Evolutionary conservation across 495 filamentous ascomycete genomes (phyloP), one percentile per base, ranked within the genome.

Genomic region (Talaromyces wortmannii): DNA sequence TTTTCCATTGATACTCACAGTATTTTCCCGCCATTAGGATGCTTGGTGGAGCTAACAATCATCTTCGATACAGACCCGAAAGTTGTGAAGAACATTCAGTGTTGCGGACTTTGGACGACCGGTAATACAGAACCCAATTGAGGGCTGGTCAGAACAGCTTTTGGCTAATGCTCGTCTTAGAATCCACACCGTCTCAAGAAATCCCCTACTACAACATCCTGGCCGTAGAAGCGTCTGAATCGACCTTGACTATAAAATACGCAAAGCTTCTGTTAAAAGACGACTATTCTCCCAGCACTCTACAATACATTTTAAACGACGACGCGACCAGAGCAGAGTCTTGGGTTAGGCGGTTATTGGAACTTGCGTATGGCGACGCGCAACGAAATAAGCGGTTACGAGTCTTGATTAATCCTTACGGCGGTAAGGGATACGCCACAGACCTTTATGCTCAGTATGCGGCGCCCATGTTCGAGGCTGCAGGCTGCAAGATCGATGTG

Each of bases 331-430:
- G 67, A 3, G 78, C 82, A 3, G 73, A 81, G 23, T 57, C 60
- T 32, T 96, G 88, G 88, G 64, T 85, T 8, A 69, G 72, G 4
- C 74, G 65, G 43, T 72, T 97, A 17, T 70, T 96, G 4, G 72
- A 82, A 45, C 75, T 77, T 23, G 81, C 91, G 23, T 97, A 97
- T 63, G 86, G 84, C 16, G 72, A 79, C n/a, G 81, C 85, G 0
- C 80, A 86, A 45, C 81, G 78, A 16, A 78, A 75, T 43, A 92
- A 89, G 65, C 82, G 90, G 29, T 80, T 92, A 60, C 94, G 94
- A 70, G 83, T 97, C 31, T 70, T 97, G 15, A 79, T 98, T 57
- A 98, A 97, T 62, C 94, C 94, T 0, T 87, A 92, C 57, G 89
- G 91, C 23, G 94, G 94, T 5, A 84, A 90, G 23, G 91, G 92